Evolutionary conservation across 202 grass and related monocot genomes (phyloP).

Genomic region (Saccharum hybrid): DNA sequence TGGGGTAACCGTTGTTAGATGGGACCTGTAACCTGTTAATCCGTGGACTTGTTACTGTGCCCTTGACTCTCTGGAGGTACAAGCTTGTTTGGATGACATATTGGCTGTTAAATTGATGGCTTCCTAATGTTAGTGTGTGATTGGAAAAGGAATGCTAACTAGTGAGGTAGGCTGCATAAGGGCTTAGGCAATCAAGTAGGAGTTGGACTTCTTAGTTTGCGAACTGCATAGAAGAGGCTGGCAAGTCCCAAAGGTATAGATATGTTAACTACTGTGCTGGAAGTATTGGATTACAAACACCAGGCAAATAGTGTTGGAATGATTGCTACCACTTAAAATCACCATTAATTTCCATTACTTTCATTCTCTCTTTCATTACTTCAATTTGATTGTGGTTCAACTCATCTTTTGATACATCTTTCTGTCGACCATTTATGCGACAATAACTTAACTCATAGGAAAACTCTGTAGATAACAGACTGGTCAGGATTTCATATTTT

Average conservation of each 20-base stretch:
- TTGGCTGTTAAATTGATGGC: not conserved
- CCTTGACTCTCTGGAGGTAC: not conserved
- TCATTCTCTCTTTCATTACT: not conserved
- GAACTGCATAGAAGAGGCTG: not conserved
- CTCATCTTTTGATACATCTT: not conserved
- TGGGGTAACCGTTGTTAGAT: not conserved
- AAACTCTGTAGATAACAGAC: not conserved
- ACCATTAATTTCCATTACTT: not conserved
- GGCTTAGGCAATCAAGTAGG: not conserved
- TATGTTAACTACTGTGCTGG: not conserved
- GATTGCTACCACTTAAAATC: not conserved
- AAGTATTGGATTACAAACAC: not conserved
- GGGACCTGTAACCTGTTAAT: not conserved
- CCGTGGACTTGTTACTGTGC: not conserved
- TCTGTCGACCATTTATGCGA: not conserved
- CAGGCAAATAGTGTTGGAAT: not conserved
- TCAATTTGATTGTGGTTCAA: not conserved
- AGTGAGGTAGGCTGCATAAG: not conserved
- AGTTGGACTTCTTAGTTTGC: not conserved
- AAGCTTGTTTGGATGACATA: not conserved
- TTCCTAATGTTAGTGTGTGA: not conserved
- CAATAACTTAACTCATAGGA: not conserved
- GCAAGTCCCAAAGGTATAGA: not conserved
- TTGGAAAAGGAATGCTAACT: not conserved
- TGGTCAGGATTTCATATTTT: not conserved